These are phyloP conservation scores for Aspergillus funiculosus DNA, from an alignment of 495 filamentous ascomycete genomes.

Conservation along the genomic window DNA sequence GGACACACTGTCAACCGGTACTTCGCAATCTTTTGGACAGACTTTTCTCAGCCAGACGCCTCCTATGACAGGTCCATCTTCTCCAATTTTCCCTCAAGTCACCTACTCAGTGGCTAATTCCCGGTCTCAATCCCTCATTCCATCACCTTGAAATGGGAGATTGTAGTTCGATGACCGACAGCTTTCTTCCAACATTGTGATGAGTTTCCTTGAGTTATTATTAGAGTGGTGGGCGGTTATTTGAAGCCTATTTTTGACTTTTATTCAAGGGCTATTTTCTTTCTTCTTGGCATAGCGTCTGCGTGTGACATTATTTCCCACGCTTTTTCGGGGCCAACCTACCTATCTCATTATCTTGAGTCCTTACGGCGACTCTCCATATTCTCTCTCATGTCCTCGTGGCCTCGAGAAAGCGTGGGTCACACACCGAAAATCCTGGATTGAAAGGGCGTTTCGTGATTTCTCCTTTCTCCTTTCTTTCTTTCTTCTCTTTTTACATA, in stretches of 20 bases:
- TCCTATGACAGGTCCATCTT: slow-evolving; percentile 36
- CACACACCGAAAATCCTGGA: slow-evolving; percentile 8
- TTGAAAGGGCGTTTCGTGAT: background rate
- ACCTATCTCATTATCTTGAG: too few species aligned
- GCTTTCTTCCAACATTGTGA: slow-evolving; percentile 3
- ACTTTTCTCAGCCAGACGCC: slow-evolving; percentile 33
- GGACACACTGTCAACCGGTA: slow-evolving; percentile 25
- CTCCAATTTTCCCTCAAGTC: slow-evolving; percentile 31
- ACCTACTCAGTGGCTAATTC: slow-evolving; percentile 29
- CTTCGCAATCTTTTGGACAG: slow-evolving; percentile 29
- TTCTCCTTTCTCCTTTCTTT: background rate
- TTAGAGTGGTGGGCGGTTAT: slow-evolving; percentile 13
- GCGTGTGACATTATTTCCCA: slow-evolving; percentile 8
- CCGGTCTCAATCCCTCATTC: slow-evolving; percentile 30
- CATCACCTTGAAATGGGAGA: slow-evolving; percentile 21
- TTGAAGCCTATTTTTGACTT: slow-evolving; percentile 8
- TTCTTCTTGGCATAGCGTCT: slow-evolving; percentile 18
- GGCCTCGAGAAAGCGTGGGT: background rate
- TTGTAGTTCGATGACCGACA: background rate
- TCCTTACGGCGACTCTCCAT: too few species aligned
- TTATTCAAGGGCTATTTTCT: background rate
- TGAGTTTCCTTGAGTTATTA: slow-evolving; percentile 16
- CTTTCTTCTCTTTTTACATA: slow-evolving; percentile 2
- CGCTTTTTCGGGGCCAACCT: background rate
- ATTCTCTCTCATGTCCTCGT: background rate